These are phyloP conservation scores for Pseudopithomyces maydicus DNA, from an alignment of 2,329 filamentous ascomycete species.

Conservation along the genomic window DNA sequence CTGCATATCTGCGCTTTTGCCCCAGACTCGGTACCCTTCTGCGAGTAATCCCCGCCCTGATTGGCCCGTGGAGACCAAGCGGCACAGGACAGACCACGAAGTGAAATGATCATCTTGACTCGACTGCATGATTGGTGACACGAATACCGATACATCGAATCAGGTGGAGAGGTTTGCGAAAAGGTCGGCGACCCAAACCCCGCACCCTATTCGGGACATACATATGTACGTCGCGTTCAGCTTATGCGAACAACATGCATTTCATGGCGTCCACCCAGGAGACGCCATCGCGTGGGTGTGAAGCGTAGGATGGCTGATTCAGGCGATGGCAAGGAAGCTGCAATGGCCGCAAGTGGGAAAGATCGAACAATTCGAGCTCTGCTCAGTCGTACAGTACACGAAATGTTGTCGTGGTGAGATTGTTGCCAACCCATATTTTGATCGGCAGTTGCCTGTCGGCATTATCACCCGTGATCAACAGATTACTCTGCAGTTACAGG, in stretches of 20 bases:
- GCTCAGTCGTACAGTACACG: not conserved
- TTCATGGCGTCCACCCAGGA: not conserved
- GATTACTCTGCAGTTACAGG: not conserved
- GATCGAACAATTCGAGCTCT: not conserved
- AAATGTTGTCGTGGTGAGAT: not conserved
- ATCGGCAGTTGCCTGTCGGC: not conserved
- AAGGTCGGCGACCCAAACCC: conserved; percentile 8
- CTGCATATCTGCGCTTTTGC: too few relatives aligned
- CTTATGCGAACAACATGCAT: conserved; percentile 4
- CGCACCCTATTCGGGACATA: conserved; percentile 4
- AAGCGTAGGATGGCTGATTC: not conserved
- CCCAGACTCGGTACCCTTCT: too few relatives aligned
- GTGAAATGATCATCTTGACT: too few relatives aligned
- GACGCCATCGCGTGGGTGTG: not conserved
- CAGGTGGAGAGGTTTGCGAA: not conserved
- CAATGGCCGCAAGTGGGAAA: not conserved
- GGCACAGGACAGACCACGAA: too few relatives aligned
- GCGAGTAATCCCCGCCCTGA: too few relatives aligned
- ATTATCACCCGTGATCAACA: not conserved
- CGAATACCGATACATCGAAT: not conserved
- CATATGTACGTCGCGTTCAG: not conserved
- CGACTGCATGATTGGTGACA: not conserved
- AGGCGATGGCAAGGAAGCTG: not conserved
- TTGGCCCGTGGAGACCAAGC: too few relatives aligned
- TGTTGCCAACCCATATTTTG: not conserved